Conservation (phyloP, 768 basidiomycete genomes). For the Podaxis mareebaensis region DNA sequence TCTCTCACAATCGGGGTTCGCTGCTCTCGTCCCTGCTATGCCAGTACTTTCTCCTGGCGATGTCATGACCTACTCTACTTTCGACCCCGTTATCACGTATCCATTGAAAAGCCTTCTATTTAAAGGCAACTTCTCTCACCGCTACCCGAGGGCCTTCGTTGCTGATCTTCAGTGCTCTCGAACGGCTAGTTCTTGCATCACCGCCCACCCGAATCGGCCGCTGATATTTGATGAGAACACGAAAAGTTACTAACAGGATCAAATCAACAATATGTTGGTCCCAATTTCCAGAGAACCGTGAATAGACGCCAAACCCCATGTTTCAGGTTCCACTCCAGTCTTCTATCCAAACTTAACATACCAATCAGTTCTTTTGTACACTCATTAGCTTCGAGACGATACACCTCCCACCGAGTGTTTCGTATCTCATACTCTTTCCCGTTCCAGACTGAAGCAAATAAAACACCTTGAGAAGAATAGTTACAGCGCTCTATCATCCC, state of each 20-base stretch:
- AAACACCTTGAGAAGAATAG: no score
- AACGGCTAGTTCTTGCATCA: background rate
- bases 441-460: no score
- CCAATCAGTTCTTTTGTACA: background rate
- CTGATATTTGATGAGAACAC: background rate
- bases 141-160: background rate
- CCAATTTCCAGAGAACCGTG: background rate
- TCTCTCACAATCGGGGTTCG: no score
- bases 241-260: background rate
- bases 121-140: background rate
- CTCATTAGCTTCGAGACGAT: background rate
- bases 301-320: background rate
- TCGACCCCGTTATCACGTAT: background rate
- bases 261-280: background rate
- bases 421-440: no score
- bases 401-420: background rate
- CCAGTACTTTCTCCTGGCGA: no score
- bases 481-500: no score
- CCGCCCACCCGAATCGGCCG: background rate
- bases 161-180: background rate
- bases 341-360: constrained; percentile 1
- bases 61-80: background rate
- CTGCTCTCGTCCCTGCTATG: no score
- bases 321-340: background rate
- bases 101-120: background rate